phyloP scores from a whole-genome alignment of 2,329 filamentous ascomycete genomes.

The Cercospora janseana region DNA sequence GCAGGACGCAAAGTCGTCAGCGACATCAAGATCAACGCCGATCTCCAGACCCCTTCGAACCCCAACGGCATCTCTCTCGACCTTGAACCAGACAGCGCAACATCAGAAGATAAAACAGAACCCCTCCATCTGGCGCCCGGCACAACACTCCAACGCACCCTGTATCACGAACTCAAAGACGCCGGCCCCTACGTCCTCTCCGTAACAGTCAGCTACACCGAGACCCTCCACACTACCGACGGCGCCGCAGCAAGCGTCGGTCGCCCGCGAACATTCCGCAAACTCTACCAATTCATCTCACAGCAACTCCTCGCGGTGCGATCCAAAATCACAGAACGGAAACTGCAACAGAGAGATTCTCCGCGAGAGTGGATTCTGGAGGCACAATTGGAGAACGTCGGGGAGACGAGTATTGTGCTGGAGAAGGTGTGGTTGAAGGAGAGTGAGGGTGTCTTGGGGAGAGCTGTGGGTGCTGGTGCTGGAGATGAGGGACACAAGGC shows the following conservation, averaged over 20 bases:
- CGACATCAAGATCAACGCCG: constrained; percentile 78
- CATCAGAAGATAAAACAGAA: constrained; percentile 41
- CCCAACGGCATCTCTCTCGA: constrained; percentile 60
- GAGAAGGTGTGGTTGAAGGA: constrained; percentile 51
- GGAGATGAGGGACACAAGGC: constrained; percentile 17
- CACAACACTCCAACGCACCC: constrained; percentile 73
- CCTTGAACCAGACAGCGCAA: constrained; percentile 47
- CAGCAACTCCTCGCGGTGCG: constrained; percentile 86
- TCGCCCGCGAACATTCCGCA: constrained; percentile 81
- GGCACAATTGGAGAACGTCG: constrained; percentile 92
- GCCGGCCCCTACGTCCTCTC: constrained; percentile 91
- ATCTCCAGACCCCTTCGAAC: constrained; percentile 89
- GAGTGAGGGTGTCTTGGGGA: constrained; percentile 31
- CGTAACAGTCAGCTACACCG: constrained; percentile 91
- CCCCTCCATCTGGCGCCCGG: constrained; percentile 52
- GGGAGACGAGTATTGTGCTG: constrained; percentile 76
- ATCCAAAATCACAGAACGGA: constrained; percentile 71
- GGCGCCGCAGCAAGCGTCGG: constrained; percentile 51
- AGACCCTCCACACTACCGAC: constrained; percentile 55
- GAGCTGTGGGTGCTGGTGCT: constrained; percentile 40
- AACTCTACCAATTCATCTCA: constrained; percentile 94
- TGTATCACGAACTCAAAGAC: constrained; percentile 86
- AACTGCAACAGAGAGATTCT: constrained; percentile 43
- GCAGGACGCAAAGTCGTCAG: constrained; percentile 56
- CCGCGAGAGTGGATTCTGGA: constrained; percentile 70